A percentile compares a stretch with the other conserved stretches of the same genome.
phyloP scores from a whole-genome alignment of 1,284 basidiomycete genomes.

The Apiotrichum porosum region DNA sequence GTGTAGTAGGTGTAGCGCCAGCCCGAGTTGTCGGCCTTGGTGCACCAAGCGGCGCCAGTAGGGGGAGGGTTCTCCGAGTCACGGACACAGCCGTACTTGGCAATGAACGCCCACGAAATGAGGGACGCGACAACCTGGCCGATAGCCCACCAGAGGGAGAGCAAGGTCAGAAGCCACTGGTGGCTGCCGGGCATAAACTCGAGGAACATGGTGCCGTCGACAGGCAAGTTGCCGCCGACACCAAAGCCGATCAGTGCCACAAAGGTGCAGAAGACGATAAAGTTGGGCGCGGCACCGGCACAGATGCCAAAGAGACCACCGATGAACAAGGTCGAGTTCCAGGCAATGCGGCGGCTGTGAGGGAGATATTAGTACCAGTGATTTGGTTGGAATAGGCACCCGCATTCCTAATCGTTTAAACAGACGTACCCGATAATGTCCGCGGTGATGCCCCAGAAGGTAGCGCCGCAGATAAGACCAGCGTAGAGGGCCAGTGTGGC shows the following conservation, averaged over 20 bases:
- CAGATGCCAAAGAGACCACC: conserved; percentile 59
- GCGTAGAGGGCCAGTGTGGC: conserved; percentile 57
- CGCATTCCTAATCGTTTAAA: too few species aligned
- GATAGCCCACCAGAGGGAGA: conserved; percentile 63
- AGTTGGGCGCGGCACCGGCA: conserved; percentile 56
- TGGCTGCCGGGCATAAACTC: conserved; percentile 57
- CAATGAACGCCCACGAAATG: conserved; percentile 45
- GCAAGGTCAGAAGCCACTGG: conserved; percentile 62
- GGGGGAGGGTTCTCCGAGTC: neutral
- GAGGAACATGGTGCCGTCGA: conserved; percentile 58
- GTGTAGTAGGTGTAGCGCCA: conserved; percentile 60
- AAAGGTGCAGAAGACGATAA: conserved; percentile 42
- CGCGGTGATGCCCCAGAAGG: conserved; percentile 52
- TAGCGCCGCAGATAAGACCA: conserved; percentile 59
- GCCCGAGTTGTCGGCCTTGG: conserved; percentile 55
- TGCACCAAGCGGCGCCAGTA: conserved; percentile 46
- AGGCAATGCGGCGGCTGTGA: conserved; percentile 54
- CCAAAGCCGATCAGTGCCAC: conserved; percentile 56
- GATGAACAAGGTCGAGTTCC: conserved; percentile 60
- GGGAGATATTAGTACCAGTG: too few species aligned
- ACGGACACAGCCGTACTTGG: conserved; percentile 16
- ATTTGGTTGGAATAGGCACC: too few species aligned
- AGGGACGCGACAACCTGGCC: conserved; percentile 54
- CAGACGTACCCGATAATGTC: conserved; percentile 46
- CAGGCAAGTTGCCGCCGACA: conserved; percentile 58